Conservation (phyloP, 2,329 filamentous ascomycete species). For the Microdochium bolleyi region DNA sequence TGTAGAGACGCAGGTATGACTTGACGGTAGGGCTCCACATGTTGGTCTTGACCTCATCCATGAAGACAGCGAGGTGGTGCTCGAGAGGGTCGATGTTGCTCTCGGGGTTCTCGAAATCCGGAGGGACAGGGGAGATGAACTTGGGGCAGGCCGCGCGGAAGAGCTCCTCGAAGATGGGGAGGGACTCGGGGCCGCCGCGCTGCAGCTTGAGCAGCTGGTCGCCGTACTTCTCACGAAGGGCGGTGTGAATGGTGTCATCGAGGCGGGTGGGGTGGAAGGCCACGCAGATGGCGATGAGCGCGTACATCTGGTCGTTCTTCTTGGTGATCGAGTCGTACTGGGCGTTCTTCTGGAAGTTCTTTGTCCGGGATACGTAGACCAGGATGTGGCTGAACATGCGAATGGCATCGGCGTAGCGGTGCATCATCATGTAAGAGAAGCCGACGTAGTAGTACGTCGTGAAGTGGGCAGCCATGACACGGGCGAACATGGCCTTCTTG, state of each 20-base stretch:
- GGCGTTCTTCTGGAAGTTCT: constrained; percentile 99
- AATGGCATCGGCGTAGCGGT: constrained; percentile 97
- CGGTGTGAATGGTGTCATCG: constrained; percentile 98
- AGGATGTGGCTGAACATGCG: constrained; percentile 99
- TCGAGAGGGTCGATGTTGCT: constrained; percentile 95
- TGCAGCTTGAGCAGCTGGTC: constrained; percentile 97
- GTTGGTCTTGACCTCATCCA: constrained; percentile 99
- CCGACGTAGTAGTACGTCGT: constrained; percentile 99
- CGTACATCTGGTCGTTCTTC: constrained; percentile 99
- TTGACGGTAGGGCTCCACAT: constrained; percentile 97
- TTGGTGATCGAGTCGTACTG: constrained; percentile 98
- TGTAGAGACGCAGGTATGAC: constrained; percentile 98
- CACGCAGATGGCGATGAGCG: constrained; percentile 96
- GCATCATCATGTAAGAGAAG: constrained; percentile 99
- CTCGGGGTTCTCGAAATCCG: constrained; percentile 95
- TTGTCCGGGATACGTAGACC: constrained; percentile 95
- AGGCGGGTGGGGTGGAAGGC: constrained; percentile 95
- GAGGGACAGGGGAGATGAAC: constrained; percentile 96
- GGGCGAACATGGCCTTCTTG: constrained; percentile 99
- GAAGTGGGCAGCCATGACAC: constrained; percentile 99
- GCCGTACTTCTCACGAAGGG: constrained; percentile 96
- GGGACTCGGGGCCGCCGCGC: constrained; percentile 87
- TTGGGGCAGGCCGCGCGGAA: constrained; percentile 98
- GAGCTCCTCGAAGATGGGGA: constrained; percentile 96
- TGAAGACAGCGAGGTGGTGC: constrained; percentile 95